Percentiles rank a stretch among this genome's conserved stretches.
Evolutionary conservation across 495 filamentous ascomycete species (phyloP).

Genomic region (Halenospora varia): DNA sequence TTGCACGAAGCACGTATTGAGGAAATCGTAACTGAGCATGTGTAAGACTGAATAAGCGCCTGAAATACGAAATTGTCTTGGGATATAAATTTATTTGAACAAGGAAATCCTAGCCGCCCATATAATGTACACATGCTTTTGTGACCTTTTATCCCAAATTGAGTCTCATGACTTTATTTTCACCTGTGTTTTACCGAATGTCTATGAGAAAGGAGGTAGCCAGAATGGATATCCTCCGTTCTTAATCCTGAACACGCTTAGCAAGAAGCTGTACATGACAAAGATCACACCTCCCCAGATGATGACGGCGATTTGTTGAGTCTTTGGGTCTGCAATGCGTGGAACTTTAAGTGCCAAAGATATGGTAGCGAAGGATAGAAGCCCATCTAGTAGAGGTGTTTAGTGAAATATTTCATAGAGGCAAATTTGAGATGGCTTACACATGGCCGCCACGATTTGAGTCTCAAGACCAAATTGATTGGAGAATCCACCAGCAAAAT

Average conservation of each 20-base stretch:
- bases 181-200: background rate
- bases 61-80: too few species aligned
- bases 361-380: conserved; percentile 90
- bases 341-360: conserved; percentile 87
- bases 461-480: conserved; percentile 96
- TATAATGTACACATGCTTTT: background rate
- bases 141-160: background rate
- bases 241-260: conserved; percentile 91
- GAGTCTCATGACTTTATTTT: background rate
- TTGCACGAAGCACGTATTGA: too few species aligned
- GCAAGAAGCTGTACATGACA: conserved; percentile 84
- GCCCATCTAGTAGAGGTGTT: conserved; percentile 67
- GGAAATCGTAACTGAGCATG: too few species aligned
- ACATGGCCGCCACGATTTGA: conserved; percentile 91
- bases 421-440: conserved; percentile 60
- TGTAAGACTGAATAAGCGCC: too few species aligned
- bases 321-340: conserved; percentile 69
- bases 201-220: conserved; percentile 77
- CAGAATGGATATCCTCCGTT: conserved; percentile 94
- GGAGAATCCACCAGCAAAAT: conserved; percentile 91
- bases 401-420: background rate
- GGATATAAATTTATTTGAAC: background rate
- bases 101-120: background rate
- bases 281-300: conserved; percentile 78
- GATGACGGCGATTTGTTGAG: conserved; percentile 77